Base-by-base conservation (phyloP, 371 early-diverging fungal species). In the Modicella reniformis region DNA sequence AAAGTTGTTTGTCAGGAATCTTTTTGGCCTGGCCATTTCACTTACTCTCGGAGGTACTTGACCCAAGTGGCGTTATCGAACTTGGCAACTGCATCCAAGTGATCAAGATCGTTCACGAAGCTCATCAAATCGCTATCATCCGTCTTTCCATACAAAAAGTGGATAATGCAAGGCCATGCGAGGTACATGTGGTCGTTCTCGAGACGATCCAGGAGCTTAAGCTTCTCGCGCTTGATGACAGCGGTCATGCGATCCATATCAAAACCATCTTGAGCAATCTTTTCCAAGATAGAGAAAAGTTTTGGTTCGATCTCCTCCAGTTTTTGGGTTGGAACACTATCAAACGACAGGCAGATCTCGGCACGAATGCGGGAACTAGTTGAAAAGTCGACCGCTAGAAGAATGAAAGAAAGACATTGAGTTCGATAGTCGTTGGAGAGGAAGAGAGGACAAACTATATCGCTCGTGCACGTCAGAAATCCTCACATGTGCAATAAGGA, bases 201-300 rank as follows among this genome's bases (percentile, higher is more conserved):
- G 17, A 69, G 66, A 17, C 71, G 62, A 29, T 71, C 62, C 65
- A 62, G 33, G 62, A 89, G 84, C 75, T 86, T 85, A 32, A 87
- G 80, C 67, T 82, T 83, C 67, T 87, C 87, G 48, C 87, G 85
- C 41, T 87, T 85, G 67, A 91, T 85, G 21, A 90, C 83, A 10
- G 82, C 84, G 10, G 79, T 77, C 85, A 91, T 90, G 32, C 91
- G 80, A 12, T 83, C 72, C 88, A 90, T 87, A 72, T 91, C 91
- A 69, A 91, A 85, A 10, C 90, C 90, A 7, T 87, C 79, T 28
- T 72, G 72, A 19, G 80, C 85, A 19, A 89, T 67, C 34, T 80
- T 84, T 25, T 82, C 80, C 34, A 90, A 62, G 1, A 84, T 81
- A 0, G 71, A 68, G 50, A 89, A 84, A 54, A 91, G 73, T 33